Base-by-base conservation (phyloP, 192 early-diverging fungal genomes). In the Coemansia sp. region DNA sequence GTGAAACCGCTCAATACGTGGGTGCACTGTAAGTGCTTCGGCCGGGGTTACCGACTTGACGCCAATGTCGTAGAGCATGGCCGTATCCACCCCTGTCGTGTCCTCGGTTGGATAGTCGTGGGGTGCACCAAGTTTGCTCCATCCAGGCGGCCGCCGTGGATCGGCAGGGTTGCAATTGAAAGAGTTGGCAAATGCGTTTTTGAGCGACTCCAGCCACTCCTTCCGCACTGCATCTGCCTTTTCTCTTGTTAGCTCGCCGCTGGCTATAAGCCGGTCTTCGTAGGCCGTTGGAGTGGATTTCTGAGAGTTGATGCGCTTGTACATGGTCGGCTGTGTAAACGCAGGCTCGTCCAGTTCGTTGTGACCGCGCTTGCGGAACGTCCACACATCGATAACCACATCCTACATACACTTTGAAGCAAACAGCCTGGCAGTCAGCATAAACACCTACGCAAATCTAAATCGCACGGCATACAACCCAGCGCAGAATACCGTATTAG, bases 281-380 rank as follows among this genome's bases (percentile, higher is more conserved):
- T 92, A 98, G 45, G 88, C 62, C 11, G 80, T 81, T 14, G 95
- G 92, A 8, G 95, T 92, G 30, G 86, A 89, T 45, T 83, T 86
- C 27, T 89, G 88, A 0, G 82, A 71, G 47, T 90, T 83, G 57
- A 98, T 97, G 42, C 85, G 86, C 56, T 88, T 86, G 81, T 98
- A 98, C 95, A 98, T 98, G 32, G 83, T 56, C 1, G 95, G 95
- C 73, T 98, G 95, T 0, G 95, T 98, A 71, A 93, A 98, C 25
- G 89, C 88, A 6, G 95, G 95, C 78, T 98, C 95, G 64, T 98
- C 95, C 22, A 98, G 68, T 61, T 98, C 95, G 59, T 98, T 98
- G 79, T 98, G 95, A 4, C 95, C 95, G 83, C 92, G 90, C 30
- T 92, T 88, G 60, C 95, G 89, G 83, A 95, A 98, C 28, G 90